phyloP scores from a whole-genome alignment of 768 basidiomycete species.

The Boletus edulis region DNA sequence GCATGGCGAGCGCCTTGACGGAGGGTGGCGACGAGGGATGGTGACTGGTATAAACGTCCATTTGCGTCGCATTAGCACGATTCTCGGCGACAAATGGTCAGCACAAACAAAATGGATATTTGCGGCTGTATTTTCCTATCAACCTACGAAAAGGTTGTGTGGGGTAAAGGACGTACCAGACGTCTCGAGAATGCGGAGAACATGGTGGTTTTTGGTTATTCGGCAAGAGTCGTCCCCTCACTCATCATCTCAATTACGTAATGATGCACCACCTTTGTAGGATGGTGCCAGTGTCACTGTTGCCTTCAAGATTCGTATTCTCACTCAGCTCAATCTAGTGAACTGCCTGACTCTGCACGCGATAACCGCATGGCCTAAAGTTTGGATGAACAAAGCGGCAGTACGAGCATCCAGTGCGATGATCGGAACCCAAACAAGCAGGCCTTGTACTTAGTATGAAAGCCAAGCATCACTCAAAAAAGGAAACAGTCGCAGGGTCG shows the following conservation, averaged over 20 bases:
- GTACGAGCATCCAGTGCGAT: not conserved
- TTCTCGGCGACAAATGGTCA: constrained; percentile 4
- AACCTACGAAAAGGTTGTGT: not conserved
- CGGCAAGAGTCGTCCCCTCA: not conserved
- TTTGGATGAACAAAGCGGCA: not conserved
- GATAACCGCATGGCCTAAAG: constrained; percentile 9
- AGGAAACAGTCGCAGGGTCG: not conserved
- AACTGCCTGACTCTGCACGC: constrained; percentile 3
- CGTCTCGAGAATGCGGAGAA: constrained; percentile 38
- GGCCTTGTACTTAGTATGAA: constrained; percentile 6
- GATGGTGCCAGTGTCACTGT: no score
- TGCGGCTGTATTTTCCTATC: constrained; percentile 41
- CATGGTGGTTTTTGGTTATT: constrained; percentile 14
- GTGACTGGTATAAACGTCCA: constrained; percentile 44
- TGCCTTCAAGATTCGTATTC: no score
- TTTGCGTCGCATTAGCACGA: constrained; percentile 1
- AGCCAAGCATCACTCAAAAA: not conserved
- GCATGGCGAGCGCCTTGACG: constrained; percentile 53
- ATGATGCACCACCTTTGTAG: not conserved
- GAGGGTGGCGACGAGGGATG: constrained; percentile 65
- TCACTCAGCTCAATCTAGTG: not conserved
- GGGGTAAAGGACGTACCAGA: constrained; percentile 25
- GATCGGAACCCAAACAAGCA: constrained; percentile 13
- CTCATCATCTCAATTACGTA: constrained; percentile 6
- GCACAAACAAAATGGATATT: constrained; percentile 63